Evolutionary conservation across 1,139 yeast species (phyloP), one percentile per base, ranked within the genome.

Genomic region (Ogataea hybrid): DNA sequence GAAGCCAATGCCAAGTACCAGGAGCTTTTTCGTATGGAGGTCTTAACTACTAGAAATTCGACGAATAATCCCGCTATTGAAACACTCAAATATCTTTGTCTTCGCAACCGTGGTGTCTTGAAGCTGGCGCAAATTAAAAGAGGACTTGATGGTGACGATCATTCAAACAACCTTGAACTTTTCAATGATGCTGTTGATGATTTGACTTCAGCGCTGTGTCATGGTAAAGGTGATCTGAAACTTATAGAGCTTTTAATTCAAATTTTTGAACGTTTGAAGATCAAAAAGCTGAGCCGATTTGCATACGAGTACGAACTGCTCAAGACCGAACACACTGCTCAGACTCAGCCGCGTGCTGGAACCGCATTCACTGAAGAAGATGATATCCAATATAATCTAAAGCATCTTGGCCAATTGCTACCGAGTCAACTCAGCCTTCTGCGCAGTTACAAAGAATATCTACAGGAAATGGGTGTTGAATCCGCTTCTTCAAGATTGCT

Each of bases 91-190:
- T 89, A 86, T 58, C 68, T 90, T 52, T 84, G 85, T 0, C 81
- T 81, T 59, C 73, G 96, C 50, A 92, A 92, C 58, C 69, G 95
- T 45, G 96, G 96, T 0, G 72, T 87, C 49, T 69, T 87, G 29
- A 76, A 81, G 48, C 71, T 84, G 43, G 75, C 77, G 25, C 77
- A 79, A 40, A 62, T 80, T 7, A 29, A 57, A 10, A 33, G 36
- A 14, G 48, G 44, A 6, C 23, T 34, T 25, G 40, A n/a, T 10
- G 37, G 41, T 3, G 39, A 43, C n/a, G 56, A 55, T n/a, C 61
- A 54, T 10, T 56, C 56, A 20, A 60, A 62, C 15, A 42, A 39
- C 11, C 64, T 63, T 16, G 65, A 62, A 5, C 51, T 61, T 12
- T 56, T 72, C 14, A 43, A 68, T 17, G 63, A 64, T 23, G 62